phyloP scores from a whole-genome alignment of 2,329 filamentous ascomycete species.

The Calonectria hawksworthii region DNA sequence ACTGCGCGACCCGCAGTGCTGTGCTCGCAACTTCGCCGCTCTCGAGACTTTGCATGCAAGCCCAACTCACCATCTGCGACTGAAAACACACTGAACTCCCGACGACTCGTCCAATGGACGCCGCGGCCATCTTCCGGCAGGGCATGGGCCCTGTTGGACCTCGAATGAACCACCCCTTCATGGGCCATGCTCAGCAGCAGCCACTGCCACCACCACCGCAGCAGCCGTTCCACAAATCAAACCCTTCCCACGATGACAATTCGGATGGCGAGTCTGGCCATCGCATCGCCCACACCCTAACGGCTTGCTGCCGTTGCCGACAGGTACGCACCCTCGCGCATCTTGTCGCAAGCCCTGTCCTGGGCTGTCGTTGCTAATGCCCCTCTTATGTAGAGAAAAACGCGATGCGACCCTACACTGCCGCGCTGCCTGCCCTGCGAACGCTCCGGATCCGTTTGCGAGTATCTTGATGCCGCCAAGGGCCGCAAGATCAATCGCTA shows the following conservation, averaged over 20 bases:
- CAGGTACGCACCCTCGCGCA: constrained; percentile 67
- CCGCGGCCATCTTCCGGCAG: constrained; percentile 71
- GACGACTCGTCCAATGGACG: constrained; percentile 64
- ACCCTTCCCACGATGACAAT: constrained; percentile 55
- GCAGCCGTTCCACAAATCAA: constrained; percentile 47
- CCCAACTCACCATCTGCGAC: constrained; percentile 17
- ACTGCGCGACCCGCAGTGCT: constrained; percentile 12
- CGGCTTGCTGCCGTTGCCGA: constrained; percentile 84
- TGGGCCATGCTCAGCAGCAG: constrained; percentile 42
- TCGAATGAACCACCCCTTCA: constrained; percentile 52
- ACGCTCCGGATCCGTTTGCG: constrained; percentile 89
- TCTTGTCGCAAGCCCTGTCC: constrained; percentile 16
- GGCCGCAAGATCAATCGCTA: constrained; percentile 88
- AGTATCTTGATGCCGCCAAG: constrained; percentile 94
- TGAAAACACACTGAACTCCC: constrained; percentile 19
- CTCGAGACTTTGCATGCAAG: constrained; percentile 28
- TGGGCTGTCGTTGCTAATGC: constrained; percentile 31
- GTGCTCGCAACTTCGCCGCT: constrained; percentile 34
- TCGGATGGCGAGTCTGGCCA: constrained; percentile 66
- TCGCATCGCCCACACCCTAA: constrained; percentile 83
- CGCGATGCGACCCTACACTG: constrained; percentile 92
- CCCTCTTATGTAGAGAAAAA: constrained; percentile 79
- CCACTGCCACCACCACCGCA: constrained; percentile 44
- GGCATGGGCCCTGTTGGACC: constrained; percentile 63
- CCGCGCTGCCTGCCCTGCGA: constrained; percentile 95